Evolutionary conservation across 495 filamentous ascomycete species (phyloP).

Genomic region (Penicillium dipodomyicola): DNA sequence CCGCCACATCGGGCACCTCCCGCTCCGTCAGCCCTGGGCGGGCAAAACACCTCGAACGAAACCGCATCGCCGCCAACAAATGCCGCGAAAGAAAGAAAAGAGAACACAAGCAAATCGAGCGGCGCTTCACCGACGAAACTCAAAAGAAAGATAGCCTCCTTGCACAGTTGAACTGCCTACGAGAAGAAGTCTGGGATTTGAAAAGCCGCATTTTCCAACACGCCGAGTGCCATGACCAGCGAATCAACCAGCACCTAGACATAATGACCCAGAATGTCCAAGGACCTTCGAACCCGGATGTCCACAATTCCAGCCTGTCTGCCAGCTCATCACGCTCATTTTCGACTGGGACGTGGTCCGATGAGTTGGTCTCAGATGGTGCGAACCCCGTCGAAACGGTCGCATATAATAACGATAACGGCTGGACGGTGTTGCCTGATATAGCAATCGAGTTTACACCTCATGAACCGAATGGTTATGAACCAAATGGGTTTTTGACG

Average conservation of each 20-base stretch:
- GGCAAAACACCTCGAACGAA: conserved; percentile 27
- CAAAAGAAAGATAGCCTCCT: conserved; percentile 21
- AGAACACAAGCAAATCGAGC: conserved; percentile 23
- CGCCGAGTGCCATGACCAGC: conserved; percentile 20
- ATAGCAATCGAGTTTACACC: background rate
- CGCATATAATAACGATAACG: conserved; percentile 1
- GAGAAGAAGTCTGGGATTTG: conserved; percentile 25
- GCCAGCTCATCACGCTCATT: conserved; percentile 12
- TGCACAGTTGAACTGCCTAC: conserved; percentile 15
- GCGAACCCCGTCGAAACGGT: background rate
- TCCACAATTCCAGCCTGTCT: background rate
- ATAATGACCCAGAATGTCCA: conserved; percentile 16
- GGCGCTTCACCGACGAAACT: conserved; percentile 15
- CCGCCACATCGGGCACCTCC: background rate
- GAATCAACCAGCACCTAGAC: conserved; percentile 23
- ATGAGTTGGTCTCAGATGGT: conserved; percentile 13
- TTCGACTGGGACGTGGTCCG: conserved; percentile 17
- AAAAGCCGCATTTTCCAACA: conserved; percentile 30
- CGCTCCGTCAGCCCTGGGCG: conserved; percentile 16
- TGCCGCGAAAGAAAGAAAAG: conserved; percentile 26
- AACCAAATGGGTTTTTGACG: conserved; percentile 1
- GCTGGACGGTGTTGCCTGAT: conserved; percentile 3
- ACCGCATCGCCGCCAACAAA: conserved; percentile 31
- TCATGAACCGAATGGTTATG: no score
- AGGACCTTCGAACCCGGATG: background rate